Evolutionary conservation across 306 rosid genomes (phyloP).

Genomic region (Prunus mira): DNA sequence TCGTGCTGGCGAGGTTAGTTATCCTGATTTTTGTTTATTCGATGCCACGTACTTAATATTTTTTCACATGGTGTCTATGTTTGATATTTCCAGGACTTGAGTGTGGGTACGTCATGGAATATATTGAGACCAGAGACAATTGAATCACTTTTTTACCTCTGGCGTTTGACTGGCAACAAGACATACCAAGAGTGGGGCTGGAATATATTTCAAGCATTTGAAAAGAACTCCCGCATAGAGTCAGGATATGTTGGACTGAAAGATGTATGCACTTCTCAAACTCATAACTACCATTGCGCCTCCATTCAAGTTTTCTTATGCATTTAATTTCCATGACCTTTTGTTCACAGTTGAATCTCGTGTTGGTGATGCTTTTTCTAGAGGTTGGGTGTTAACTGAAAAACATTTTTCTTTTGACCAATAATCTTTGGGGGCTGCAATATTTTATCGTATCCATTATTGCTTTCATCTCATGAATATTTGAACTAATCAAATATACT

Average conservation of each 20-base stretch:
- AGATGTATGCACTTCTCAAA: conserved; percentile 65
- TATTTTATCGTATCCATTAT: neutral
- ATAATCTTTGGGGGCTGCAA: neutral
- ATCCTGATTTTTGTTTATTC: conserved; percentile 16
- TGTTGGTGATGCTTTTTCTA: neutral
- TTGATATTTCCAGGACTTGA: conserved; percentile 65
- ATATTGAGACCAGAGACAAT: conserved; percentile 95
- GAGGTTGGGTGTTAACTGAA: no score
- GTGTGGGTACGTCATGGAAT: conserved; percentile 98
- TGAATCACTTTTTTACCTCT: conserved; percentile 93
- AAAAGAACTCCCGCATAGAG: conserved; percentile 88
- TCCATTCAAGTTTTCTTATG: conserved; percentile 18
- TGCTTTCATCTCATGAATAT: neutral
- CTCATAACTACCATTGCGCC: neutral
- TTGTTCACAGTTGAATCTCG: neutral
- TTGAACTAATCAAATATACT: neutral
- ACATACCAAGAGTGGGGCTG: conserved; percentile 99
- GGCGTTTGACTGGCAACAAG: conserved; percentile 94
- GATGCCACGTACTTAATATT: neutral
- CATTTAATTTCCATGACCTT: neutral
- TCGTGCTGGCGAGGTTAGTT: conserved; percentile 70
- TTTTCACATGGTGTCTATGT: conserved; percentile 16
- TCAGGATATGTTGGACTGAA: conserved; percentile 93
- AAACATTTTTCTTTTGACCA: neutral
- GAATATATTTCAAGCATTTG: conserved; percentile 98